Evolutionary conservation across 768 basidiomycete genomes (phyloP).

Genomic region (Neoboletus magnificus): DNA sequence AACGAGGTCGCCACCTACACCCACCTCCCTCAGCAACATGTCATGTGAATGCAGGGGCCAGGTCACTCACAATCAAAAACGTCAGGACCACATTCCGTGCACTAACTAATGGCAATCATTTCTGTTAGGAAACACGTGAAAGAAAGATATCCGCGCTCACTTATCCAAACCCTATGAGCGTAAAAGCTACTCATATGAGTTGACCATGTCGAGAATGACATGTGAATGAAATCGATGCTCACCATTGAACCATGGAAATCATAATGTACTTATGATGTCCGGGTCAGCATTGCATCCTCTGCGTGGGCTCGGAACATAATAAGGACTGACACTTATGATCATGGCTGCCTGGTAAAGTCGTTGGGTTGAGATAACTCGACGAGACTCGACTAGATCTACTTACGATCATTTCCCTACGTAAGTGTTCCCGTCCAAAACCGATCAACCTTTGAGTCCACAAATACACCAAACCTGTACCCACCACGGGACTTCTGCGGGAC

Average conservation of each 20-base stretch:
- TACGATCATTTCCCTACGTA: slow-evolving; percentile 3
- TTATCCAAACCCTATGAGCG: slow-evolving; percentile 14
- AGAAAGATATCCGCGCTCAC: neutral
- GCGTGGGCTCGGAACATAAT: too few relatives aligned
- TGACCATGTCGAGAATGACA: neutral
- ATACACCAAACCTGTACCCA: neutral
- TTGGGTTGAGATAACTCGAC: neutral
- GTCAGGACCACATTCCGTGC: neutral
- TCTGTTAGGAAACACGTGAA: neutral
- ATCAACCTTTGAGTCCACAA: neutral
- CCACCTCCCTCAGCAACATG: neutral
- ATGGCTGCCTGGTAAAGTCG: neutral
- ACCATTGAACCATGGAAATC: slow-evolving; percentile 12
- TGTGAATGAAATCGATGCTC: neutral
- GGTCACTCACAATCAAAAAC: slow-evolving; percentile 5
- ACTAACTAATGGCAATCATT: neutral
- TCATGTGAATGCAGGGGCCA: neutral
- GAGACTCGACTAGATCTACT: neutral
- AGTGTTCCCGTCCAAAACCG: neutral
- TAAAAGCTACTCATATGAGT: slow-evolving; percentile 6
- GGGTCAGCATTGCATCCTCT: neutral
- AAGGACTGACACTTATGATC: neutral
- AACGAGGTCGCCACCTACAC: neutral
- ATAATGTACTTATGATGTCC: neutral
- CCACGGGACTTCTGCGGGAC: neutral